Conservation (phyloP, 148 eudicot genomes). For the Vaccinium macrocarpon region DNA sequence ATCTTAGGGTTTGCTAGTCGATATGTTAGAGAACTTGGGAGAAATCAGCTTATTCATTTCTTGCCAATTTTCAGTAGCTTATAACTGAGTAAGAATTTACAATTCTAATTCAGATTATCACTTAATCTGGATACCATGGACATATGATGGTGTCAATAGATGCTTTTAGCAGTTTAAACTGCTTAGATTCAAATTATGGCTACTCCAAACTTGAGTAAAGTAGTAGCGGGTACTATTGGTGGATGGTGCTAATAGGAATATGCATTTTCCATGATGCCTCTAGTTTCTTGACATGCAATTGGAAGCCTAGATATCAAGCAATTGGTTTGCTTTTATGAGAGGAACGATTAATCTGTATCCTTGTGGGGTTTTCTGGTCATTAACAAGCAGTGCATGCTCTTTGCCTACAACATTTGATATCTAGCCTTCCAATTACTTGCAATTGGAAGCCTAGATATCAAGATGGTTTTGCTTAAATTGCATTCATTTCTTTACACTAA, state of each 20-base stretch:
- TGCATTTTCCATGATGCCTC: neutral
- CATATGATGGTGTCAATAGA: neutral
- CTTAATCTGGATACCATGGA: neutral
- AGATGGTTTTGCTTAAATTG: neutral
- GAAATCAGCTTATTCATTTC: neutral
- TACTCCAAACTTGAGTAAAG: neutral
- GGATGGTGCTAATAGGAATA: conserved; percentile 1
- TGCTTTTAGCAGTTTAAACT: conserved; percentile 6
- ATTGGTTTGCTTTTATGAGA: neutral
- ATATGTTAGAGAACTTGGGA: neutral
- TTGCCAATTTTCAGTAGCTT: neutral
- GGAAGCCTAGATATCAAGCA: neutral
- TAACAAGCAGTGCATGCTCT: neutral
- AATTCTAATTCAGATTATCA: neutral
- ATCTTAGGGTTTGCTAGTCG: neutral
- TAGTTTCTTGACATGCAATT: neutral
- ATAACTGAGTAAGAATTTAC: neutral
- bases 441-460: too few relatives aligned
- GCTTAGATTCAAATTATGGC: neutral
- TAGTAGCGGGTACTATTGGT: neutral
- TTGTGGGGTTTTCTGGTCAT: neutral
- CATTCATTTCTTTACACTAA: neutral
- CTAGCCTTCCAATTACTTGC: neutral
- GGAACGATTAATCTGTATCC: neutral
- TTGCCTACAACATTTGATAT: too few relatives aligned